phyloP scores from a whole-genome alignment of 225 moss, liverwort and hornwort genomes.

The Asterella californica region DNA sequence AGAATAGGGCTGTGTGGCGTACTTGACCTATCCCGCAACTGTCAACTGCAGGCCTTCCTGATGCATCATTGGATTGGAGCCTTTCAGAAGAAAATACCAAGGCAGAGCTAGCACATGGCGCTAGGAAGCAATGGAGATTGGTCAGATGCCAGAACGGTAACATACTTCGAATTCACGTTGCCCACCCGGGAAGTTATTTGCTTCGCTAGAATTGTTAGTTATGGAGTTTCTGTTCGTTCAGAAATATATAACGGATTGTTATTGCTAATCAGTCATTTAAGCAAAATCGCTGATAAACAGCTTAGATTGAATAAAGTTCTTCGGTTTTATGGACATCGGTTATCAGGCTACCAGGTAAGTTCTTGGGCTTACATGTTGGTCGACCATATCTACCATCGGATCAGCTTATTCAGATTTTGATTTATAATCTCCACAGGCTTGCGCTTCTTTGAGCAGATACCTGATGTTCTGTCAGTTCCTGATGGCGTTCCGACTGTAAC shows the following conservation, averaged over 20 bases:
- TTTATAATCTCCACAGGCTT: slow-evolving; percentile 54
- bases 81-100: slow-evolving; percentile 53
- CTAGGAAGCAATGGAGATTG: slow-evolving; percentile 73
- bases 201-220: too few species aligned
- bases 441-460: slow-evolving; percentile 82
- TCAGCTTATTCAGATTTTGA: neutral
- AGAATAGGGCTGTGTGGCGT: neutral
- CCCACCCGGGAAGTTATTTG: too few species aligned
- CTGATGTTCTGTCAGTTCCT: slow-evolving; percentile 25
- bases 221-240: too few species aligned
- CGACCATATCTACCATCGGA: neutral
- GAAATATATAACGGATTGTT: too few species aligned
- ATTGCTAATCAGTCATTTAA: too few species aligned
- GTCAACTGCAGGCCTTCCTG: slow-evolving; percentile 57
- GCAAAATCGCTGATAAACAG: too few species aligned
- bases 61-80: slow-evolving; percentile 65
- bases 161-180: neutral
- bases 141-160: slow-evolving; percentile 87
- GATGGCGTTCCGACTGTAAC: slow-evolving; percentile 55
- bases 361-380: neutral
- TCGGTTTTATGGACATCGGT: neutral
- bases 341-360: neutral
- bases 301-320: too few species aligned
- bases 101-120: slow-evolving; percentile 55
- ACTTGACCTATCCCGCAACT: neutral